Evolutionary conservation across 1,284 basidiomycete species (phyloP).

Genomic region (Rhodotorula sp.): DNA sequence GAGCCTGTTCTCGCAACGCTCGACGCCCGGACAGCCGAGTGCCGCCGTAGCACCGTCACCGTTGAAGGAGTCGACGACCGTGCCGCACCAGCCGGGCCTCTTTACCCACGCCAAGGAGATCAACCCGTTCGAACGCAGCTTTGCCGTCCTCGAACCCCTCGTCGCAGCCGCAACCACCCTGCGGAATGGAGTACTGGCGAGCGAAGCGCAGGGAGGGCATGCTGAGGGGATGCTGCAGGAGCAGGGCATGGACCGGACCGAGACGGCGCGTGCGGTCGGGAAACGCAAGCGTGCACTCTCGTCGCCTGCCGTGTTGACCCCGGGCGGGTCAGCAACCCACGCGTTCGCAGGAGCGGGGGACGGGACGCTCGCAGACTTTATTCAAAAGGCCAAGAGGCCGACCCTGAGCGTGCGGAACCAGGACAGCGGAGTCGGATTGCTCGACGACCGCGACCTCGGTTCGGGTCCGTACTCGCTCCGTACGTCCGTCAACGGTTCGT

Average conservation of each 20-base stretch:
- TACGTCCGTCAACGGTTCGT: constrained; percentile 17
- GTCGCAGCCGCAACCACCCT: neutral
- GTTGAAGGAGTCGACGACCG: constrained; percentile 8
- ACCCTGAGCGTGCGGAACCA: constrained; percentile 6
- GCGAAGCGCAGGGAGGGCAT: neutral
- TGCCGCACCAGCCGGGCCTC: constrained; percentile 12
- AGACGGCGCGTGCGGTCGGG: neutral
- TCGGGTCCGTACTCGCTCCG: constrained; percentile 1
- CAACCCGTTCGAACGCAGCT: constrained; percentile 33
- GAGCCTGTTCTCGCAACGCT: constrained; percentile 20
- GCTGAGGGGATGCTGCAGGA: neutral
- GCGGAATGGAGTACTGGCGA: too few relatives aligned
- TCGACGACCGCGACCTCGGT: constrained; percentile 2
- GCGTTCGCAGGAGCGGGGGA: neutral
- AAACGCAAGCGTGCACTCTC: constrained; percentile 32
- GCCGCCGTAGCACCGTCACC: neutral
- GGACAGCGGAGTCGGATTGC: constrained; percentile 8
- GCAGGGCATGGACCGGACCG: neutral
- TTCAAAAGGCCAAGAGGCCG: constrained; percentile 29
- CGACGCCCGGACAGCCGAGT: neutral
- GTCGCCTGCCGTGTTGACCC: constrained; percentile 30
- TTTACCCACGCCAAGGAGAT: constrained; percentile 30
- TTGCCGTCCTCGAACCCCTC: constrained; percentile 3
- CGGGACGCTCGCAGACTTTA: constrained; percentile 13
- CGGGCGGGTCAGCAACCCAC: constrained; percentile 15